Conservation (phyloP, 1,284 basidiomycete species). For the Leccinum fallax region DNA sequence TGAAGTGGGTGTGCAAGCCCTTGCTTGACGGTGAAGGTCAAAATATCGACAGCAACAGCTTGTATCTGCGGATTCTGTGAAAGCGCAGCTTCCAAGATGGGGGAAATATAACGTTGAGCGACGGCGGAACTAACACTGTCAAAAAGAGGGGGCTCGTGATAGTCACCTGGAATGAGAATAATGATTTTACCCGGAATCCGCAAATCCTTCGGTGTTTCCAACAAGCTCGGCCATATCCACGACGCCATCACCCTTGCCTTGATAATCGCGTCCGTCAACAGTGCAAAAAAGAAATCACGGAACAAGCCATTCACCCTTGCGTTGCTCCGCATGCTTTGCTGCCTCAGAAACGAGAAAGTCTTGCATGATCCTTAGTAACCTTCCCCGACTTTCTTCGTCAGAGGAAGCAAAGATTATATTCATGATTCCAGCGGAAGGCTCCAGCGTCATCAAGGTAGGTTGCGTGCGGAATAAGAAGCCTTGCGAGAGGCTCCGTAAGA, state of each 20-base stretch:
- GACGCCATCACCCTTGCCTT: slow-evolving; percentile 47
- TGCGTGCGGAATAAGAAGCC: no score
- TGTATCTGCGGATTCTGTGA: slow-evolving; percentile 76
- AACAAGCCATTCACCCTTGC: slow-evolving; percentile 52
- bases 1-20: slow-evolving; percentile 94
- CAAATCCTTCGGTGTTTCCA: slow-evolving; percentile 92
- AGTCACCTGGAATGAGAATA: neutral
- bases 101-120: slow-evolving; percentile 87
- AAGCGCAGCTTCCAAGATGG: slow-evolving; percentile 81
- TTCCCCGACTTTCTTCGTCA: no score
- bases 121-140: slow-evolving; percentile 88
- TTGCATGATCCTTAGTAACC: no score
- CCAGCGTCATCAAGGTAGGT: no score
- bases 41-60: slow-evolving; percentile 84
- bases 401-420: no score
- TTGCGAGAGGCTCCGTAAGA: no score
- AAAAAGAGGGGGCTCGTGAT: neutral
- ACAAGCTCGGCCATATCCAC: slow-evolving; percentile 92
- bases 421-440: no score
- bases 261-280: slow-evolving; percentile 21
- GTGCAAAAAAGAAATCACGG: neutral
- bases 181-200: slow-evolving; percentile 82
- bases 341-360: slow-evolving; percentile 67
- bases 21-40: slow-evolving; percentile 92
- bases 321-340: slow-evolving; percentile 67